Conservation (phyloP, 768 basidiomycete genomes). For the Mrakia frigida region DNA sequence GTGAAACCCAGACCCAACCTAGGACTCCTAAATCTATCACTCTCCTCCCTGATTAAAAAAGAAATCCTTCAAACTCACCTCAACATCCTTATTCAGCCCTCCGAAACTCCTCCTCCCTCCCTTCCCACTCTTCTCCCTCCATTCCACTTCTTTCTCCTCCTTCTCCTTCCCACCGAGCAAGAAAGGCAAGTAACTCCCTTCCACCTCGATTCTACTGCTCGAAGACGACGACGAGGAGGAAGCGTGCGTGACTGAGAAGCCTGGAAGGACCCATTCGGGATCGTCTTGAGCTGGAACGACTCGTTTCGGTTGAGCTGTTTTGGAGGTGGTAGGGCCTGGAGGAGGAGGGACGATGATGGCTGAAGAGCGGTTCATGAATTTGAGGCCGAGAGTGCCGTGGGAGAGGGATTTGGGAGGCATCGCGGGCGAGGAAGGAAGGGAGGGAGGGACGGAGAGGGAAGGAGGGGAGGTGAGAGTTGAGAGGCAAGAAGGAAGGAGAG, state of each 20-base stretch:
- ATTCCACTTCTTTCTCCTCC: constrained; percentile 53
- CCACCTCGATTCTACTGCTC: constrained; percentile 12
- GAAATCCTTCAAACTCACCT: background rate
- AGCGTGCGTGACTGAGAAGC: background rate
- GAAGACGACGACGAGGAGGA: background rate
- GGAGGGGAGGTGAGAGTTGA: background rate
- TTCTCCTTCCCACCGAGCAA: constrained; percentile 43
- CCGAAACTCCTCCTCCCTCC: constrained; percentile 27
- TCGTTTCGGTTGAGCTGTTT: constrained; percentile 15
- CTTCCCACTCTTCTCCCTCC: constrained; percentile 84
- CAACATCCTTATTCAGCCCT: constrained; percentile 67
- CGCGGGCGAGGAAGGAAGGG: background rate
- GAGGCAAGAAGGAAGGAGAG: background rate
- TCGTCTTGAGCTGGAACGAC: constrained; percentile 6
- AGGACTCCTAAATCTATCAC: background rate
- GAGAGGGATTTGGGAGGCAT: constrained; percentile 26
- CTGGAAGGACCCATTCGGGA: constrained; percentile 22
- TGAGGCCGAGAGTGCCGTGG: constrained; percentile 23
- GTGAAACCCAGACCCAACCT: no score
- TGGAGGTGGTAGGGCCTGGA: background rate
- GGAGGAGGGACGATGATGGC: constrained; percentile 8
- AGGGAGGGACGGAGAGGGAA: background rate
- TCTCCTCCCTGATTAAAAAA: no score
- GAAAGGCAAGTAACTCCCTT: constrained; percentile 29
- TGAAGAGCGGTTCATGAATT: constrained; percentile 24